Base-by-base conservation (phyloP, 306 rosid species). In the Pueraria montana region DNA sequence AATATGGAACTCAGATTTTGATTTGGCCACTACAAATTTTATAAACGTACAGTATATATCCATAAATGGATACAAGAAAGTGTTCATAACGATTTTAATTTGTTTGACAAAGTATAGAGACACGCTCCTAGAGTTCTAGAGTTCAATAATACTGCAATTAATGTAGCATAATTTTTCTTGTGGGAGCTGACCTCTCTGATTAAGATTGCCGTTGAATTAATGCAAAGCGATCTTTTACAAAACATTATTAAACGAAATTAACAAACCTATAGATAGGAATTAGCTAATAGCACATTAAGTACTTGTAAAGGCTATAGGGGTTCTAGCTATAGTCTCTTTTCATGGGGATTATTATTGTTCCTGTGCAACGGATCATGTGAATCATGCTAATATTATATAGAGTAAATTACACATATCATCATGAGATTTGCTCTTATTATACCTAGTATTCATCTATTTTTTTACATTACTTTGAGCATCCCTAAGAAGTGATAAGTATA, bases 231-330 rank as follows among this genome's bases (percentile, higher is more conserved):
- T 58, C 49, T 43, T 59, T 72, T 8, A 72, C 26, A 76, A 83
- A 76, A 21, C 49, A 59, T 83, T 68, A 32, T 77, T 69, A 67
- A 67, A 68, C 34, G 16, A 73, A 27, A 1, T 27, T 1, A 74
- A 17, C 7, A 64, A 77, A 73, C 78, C 81, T 76, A 72, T 12
- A 66, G 20, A 18, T 82, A 72, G 66, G 83, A 52, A 80, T 30
- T 85, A 52, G 56, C 68, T 62, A 73, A 68, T 61, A 52, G 62
- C 73, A 64, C 70, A 40, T 72, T 77, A 20, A 87, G 72, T 84
- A 84, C 78, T 63, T 75, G 49, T 79, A 85, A 88, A 88, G 88
- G 85, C 85, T 83, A 78, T 24, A 27, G 24, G 75, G 42, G 80
- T 74, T 43, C 16, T n/a, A 38, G 82, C 66, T 68, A 76, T 65